Percentiles rank a stretch among this genome's conserved stretches.
phyloP scores from a whole-genome alignment of 2,329 filamentous ascomycete genomes.

The Tolypocladium paradoxum region DNA sequence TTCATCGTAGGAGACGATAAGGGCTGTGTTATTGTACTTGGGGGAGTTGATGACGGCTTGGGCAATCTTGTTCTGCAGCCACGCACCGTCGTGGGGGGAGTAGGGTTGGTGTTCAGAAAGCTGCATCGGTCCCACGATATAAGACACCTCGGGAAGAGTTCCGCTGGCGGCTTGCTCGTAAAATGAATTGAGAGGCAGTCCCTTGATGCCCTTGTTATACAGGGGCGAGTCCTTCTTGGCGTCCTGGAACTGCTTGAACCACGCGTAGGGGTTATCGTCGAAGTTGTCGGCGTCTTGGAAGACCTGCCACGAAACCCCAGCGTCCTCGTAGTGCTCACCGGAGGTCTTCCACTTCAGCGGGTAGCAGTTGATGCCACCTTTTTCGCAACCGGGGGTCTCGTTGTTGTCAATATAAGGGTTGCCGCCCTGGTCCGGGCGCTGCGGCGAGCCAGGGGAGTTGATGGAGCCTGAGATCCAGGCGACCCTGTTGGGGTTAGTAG shows the following conservation, averaged over 20 bases:
- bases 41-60: slow-evolving; percentile 38
- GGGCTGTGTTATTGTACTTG: slow-evolving; percentile 34
- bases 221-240: slow-evolving; percentile 29
- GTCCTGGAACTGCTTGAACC: slow-evolving; percentile 41
- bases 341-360: slow-evolving; percentile 43
- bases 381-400: slow-evolving; percentile 34
- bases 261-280: slow-evolving; percentile 43
- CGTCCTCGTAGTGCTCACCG: slow-evolving; percentile 35
- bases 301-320: slow-evolving; percentile 37
- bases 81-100: slow-evolving; percentile 41
- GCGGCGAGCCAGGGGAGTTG: slow-evolving; percentile 35
- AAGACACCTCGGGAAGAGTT: slow-evolving; percentile 38
- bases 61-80: slow-evolving; percentile 41
- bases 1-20: slow-evolving; percentile 36
- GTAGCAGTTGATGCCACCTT: slow-evolving; percentile 35
- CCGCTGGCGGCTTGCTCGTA: slow-evolving; percentile 38
- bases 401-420: slow-evolving; percentile 38
- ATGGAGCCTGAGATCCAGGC: slow-evolving; percentile 39
- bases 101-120: slow-evolving; percentile 44
- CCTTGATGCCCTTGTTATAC: slow-evolving; percentile 33
- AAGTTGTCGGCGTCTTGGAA: slow-evolving; percentile 41
- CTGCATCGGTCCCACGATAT: slow-evolving; percentile 38
- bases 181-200: slow-evolving; percentile 36
- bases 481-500: slow-evolving; percentile 42
- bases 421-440: slow-evolving; percentile 29